phyloP scores from a whole-genome alignment of 768 basidiomycete genomes.

The Gelatoporia subvermispora region DNA sequence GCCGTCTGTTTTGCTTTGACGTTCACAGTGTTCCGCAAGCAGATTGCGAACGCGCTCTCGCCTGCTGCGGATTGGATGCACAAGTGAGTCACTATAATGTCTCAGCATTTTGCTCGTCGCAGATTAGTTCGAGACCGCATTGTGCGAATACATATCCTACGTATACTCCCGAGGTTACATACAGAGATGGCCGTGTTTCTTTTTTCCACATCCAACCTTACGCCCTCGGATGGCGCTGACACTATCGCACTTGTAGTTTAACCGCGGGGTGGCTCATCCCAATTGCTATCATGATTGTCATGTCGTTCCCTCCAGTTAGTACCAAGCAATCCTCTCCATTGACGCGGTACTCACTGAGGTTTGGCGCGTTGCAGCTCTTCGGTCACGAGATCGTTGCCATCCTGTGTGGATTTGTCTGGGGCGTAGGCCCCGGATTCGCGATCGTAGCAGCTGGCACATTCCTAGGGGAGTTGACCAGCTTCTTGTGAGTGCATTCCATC shows the following conservation, averaged over 20 bases:
- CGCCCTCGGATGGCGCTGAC: too few relatives aligned
- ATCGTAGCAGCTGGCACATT: conserved; percentile 84
- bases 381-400: conserved; percentile 91
- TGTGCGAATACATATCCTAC: too few relatives aligned
- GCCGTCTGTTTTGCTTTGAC: too few relatives aligned
- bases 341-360: background rate
- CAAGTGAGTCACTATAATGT: conserved; percentile 33
- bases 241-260: conserved; percentile 8
- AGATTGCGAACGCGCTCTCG: conserved; percentile 64
- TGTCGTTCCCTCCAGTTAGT: conserved; percentile 35
- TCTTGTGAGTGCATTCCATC: conserved; percentile 50
- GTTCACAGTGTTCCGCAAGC: conserved; percentile 38
- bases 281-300: conserved; percentile 36
- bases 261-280: conserved; percentile 37
- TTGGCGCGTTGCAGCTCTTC: conserved; percentile 50
- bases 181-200: background rate
- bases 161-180: too few relatives aligned
- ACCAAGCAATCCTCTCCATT: too few relatives aligned
- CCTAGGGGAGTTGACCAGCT: conserved; percentile 83
- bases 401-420: conserved; percentile 88
- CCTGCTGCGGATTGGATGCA: conserved; percentile 64
- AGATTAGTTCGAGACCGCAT: background rate
- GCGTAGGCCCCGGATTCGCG: conserved; percentile 79
- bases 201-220: background rate
- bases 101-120: background rate